Evolutionary conservation across 225 moss, liverwort and hornwort genomes (phyloP).

Genomic region (Marchantia paleacea): DNA sequence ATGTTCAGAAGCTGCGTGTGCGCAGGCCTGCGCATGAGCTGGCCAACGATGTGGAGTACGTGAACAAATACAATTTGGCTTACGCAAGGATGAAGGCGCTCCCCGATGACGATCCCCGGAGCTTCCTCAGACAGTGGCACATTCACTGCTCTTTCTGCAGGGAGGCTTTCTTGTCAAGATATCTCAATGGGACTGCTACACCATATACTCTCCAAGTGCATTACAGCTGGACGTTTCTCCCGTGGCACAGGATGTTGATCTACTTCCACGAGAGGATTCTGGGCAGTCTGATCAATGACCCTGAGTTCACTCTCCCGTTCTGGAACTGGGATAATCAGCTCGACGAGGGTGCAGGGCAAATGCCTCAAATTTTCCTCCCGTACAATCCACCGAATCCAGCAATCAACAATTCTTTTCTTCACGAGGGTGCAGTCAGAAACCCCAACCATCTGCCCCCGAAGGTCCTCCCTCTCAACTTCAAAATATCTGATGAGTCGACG

Average conservation of each 20-base stretch:
- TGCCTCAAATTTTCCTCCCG: background rate
- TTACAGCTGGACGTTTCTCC: conserved; percentile 39
- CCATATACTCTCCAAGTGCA: conserved; percentile 42
- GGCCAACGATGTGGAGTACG: conserved; percentile 17
- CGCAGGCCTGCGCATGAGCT: conserved; percentile 26
- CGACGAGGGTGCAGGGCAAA: background rate
- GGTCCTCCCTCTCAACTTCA: conserved; percentile 31
- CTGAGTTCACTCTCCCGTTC: conserved; percentile 40
- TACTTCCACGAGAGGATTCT: conserved; percentile 58
- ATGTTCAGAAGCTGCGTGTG: background rate
- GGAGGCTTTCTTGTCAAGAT: conserved; percentile 28
- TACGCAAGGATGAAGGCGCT: conserved; percentile 46
- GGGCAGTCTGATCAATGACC: conserved; percentile 38
- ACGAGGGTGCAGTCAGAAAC: conserved; percentile 32
- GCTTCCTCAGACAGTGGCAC: conserved; percentile 32
- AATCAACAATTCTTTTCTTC: conserved; percentile 22
- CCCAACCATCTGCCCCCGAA: conserved; percentile 29
- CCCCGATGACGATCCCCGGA: conserved; percentile 39
- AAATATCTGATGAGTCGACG: background rate
- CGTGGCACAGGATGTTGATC: conserved; percentile 33
- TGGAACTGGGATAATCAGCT: conserved; percentile 54
- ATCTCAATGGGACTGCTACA: conserved; percentile 20
- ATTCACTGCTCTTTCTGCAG: conserved; percentile 46
- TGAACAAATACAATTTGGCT: conserved; percentile 40
- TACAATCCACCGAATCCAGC: conserved; percentile 30